Evolutionary conservation across 495 filamentous ascomycete species (phyloP).

Genomic region (Podospora australis): DNA sequence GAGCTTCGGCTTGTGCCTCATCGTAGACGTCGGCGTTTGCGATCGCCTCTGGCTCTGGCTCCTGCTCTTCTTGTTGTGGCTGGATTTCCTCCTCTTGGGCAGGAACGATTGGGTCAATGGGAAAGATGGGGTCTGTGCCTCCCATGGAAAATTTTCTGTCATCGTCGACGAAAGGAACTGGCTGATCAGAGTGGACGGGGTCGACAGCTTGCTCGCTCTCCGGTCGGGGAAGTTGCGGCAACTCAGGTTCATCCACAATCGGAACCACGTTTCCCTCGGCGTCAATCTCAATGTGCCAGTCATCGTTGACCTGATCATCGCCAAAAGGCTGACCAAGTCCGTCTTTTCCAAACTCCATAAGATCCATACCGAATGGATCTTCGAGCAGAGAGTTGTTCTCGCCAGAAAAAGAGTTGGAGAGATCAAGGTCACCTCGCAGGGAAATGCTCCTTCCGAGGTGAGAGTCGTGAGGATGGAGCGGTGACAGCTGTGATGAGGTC

Average conservation of each 20-base stretch:
- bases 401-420: constrained; percentile 16
- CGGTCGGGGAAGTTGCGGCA: constrained; percentile 27
- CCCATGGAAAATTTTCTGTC: constrained; percentile 21
- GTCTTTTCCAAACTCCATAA: constrained; percentile 18
- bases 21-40: constrained; percentile 13
- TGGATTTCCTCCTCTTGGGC: neutral
- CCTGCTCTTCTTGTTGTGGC: constrained; percentile 3
- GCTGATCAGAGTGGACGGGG: constrained; percentile 1
- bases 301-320: constrained; percentile 24
- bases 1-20: constrained; percentile 11
- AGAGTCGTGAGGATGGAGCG: constrained; percentile 13
- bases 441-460: constrained; percentile 15
- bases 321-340: constrained; percentile 16
- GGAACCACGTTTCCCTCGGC: constrained; percentile 32
- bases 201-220: neutral
- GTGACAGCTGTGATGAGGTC: constrained; percentile 42
- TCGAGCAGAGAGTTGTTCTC: constrained; percentile 1
- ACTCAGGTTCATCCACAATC: constrained; percentile 27
- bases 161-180: constrained; percentile 8
- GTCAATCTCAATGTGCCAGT: constrained; percentile 40
- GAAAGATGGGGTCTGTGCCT: constrained; percentile 1
- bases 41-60: constrained; percentile 12
- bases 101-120: constrained; percentile 7
- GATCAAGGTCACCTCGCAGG: constrained; percentile 15
- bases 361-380: constrained; percentile 9